Base-by-base conservation (phyloP, 2,329 filamentous ascomycete species). In the Chaetomium strumarium region DNA sequence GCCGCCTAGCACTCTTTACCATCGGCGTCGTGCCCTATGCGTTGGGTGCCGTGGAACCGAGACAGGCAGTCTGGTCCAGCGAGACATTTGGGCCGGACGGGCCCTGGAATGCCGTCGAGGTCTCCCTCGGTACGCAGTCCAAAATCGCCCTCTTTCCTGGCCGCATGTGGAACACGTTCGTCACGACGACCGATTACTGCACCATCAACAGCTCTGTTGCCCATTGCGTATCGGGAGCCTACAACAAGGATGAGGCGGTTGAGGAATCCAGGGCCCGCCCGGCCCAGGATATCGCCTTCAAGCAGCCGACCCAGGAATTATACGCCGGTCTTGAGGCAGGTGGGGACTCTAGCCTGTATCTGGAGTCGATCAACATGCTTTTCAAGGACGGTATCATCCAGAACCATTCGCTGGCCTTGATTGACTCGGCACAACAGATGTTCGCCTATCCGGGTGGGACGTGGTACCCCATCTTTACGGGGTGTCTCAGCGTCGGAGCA, bases 81-180 rank as follows among this genome's bases (percentile, higher is more conserved):
- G 20, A 30, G 20, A 4, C 49, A 3, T 29, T 46, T 19, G 49
- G 43, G 9, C 43, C 49, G 11, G 49, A 51, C 20, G 43, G 43
- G 31, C 49, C 49, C 2, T 46, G 49, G 49, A 51, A 51, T 37
- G 49, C 49, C 31, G 49, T 51, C 31, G 49, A 51, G n/a, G 49
- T 51, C 14, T 51, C 49, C 10, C 17, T 51, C 19, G 37, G 49
- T 4, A n/a, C 17, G 3, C 43, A 51, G 37, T n/a, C 43, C 14
- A 51, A 46, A 8, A 42, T 51, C 31, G 17, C 43, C 0, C 43
- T 51, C 7, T 51, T 51, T 14, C 49, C 49, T 2, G 49, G 49
- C 4, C 43, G 43, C 19, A 36, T 37, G 42, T 46, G 36, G 33
- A 8, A 37, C 19, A 51, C 49, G 9, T 51, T 29, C 20, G 43